Conservation (phyloP, 2,329 filamentous ascomycete species). For the Aspergillus sp. region DNA sequence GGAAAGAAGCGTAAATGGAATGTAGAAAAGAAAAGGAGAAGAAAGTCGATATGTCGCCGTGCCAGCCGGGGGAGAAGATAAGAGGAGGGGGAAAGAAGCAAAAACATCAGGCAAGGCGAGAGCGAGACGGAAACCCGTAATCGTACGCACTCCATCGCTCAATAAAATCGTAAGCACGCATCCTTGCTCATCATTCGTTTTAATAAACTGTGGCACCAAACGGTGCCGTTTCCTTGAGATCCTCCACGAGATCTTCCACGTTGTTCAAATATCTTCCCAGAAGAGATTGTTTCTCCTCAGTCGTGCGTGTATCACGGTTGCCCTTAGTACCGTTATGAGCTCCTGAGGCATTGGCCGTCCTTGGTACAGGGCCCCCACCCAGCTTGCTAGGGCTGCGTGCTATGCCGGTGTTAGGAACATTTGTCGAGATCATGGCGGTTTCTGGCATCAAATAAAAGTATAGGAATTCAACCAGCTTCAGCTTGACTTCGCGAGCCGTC, state of each 20-base stretch:
- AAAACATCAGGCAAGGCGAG: constrained; percentile 14
- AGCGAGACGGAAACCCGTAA: constrained; percentile 20
- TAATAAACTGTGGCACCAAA: constrained; percentile 58
- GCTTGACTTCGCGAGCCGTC: constrained; percentile 84
- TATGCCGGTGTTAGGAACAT: constrained; percentile 45
- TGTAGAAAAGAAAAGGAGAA: constrained; percentile 9
- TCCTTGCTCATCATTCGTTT: constrained; percentile 14
- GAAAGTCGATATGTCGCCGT: constrained; percentile 3
- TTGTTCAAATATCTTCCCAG: constrained; percentile 76
- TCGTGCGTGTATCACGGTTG: constrained; percentile 57
- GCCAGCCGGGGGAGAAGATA: constrained; percentile 15
- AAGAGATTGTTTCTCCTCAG: constrained; percentile 78
- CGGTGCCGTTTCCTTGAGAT: constrained; percentile 75
- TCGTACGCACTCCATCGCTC: constrained; percentile 22
- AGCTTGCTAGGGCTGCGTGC: constrained; percentile 71
- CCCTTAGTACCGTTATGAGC: constrained; percentile 25
- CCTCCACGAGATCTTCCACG: constrained; percentile 80
- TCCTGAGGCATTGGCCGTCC: constrained; percentile 34
- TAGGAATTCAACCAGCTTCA: constrained; percentile 94
- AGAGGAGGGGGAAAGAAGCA: constrained; percentile 8
- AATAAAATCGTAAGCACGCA: constrained; percentile 14
- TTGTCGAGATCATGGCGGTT: constrained; percentile 47
- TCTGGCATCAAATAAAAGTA: constrained; percentile 99
- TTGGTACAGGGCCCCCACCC: constrained; percentile 57
- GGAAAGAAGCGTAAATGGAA: constrained; percentile 4